Percentiles rank a stretch among this genome's conserved stretches.
Evolutionary conservation across 2,329 filamentous ascomycete genomes (phyloP).

Genomic region (Colletotrichum lentis): DNA sequence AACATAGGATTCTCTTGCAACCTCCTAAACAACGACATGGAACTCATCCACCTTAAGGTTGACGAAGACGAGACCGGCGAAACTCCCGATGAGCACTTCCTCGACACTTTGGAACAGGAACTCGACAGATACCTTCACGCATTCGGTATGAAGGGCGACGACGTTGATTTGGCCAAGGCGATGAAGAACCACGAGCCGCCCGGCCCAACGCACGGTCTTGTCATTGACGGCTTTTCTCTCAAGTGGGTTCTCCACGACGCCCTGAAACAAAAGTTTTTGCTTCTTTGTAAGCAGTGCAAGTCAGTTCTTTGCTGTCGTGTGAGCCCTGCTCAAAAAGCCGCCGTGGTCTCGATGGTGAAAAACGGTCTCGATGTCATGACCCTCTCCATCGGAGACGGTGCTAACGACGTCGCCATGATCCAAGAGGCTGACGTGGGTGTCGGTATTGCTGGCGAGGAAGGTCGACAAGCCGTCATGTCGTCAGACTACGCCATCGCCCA

Average conservation of each 20-base stretch:
- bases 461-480: slow-evolving; percentile 92
- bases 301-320: slow-evolving; percentile 97
- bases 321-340: slow-evolving; percentile 94
- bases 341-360: slow-evolving; percentile 97
- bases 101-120: slow-evolving; percentile 70
- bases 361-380: slow-evolving; percentile 95
- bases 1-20: slow-evolving; percentile 99
- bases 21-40: slow-evolving; percentile 96
- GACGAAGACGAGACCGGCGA: slow-evolving; percentile 72
- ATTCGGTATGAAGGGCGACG: slow-evolving; percentile 84
- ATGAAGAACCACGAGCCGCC: slow-evolving; percentile 87
- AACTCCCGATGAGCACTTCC: slow-evolving; percentile 56
- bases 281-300: slow-evolving; percentile 96
- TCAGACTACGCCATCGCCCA: slow-evolving; percentile 96
- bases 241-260: slow-evolving; percentile 84
- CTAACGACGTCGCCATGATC: slow-evolving; percentile 98
- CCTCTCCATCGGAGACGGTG: slow-evolving; percentile 89
- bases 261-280: slow-evolving; percentile 88
- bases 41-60: slow-evolving; percentile 88
- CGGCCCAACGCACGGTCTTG: slow-evolving; percentile 84
- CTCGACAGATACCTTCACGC: slow-evolving; percentile 75
- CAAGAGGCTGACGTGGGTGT: slow-evolving; percentile 97
- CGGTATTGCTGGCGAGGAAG: slow-evolving; percentile 92
- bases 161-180: slow-evolving; percentile 83
- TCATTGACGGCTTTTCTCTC: slow-evolving; percentile 94